A percentile compares a stretch with the other conserved stretches of the same genome.
Conservation (phyloP, 306 rosid genomes). For the Hylodesmum podocarpum region DNA sequence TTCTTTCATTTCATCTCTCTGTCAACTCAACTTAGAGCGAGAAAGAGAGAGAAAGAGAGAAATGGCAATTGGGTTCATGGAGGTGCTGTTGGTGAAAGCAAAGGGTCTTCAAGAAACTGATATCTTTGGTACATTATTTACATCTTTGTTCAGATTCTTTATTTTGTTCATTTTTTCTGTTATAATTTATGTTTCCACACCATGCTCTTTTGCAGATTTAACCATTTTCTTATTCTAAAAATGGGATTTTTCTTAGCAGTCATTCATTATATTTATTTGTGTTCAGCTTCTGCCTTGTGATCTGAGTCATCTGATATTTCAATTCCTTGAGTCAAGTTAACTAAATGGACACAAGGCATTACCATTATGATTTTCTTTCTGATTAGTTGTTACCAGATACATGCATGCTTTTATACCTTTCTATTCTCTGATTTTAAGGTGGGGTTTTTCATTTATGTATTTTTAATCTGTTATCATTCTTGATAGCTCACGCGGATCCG, state of each 20-base stretch:
- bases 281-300: neutral
- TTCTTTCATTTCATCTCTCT: neutral
- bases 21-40: neutral
- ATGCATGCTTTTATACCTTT: neutral
- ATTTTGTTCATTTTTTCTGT: neutral
- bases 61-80: slow-evolving; percentile 48
- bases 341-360: neutral
- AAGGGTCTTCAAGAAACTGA: slow-evolving; percentile 64
- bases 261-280: neutral
- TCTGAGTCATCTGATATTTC: neutral
- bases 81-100: slow-evolving; percentile 44
- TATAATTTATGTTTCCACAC: neutral
- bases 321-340: neutral
- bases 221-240: neutral
- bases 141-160: slow-evolving; percentile 6
- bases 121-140: slow-evolving; percentile 48
- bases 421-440: neutral
- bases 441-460: neutral
- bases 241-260: neutral
- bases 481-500: slow-evolving; percentile 73
- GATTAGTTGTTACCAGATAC: neutral
- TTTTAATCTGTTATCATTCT: neutral
- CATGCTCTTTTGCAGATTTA: neutral
- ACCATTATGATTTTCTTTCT: neutral
- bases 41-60: neutral